These are phyloP conservation scores for Emmonsiellopsis sp. DNA, from an alignment of 2,329 filamentous ascomycete species.

Conservation along the genomic window DNA sequence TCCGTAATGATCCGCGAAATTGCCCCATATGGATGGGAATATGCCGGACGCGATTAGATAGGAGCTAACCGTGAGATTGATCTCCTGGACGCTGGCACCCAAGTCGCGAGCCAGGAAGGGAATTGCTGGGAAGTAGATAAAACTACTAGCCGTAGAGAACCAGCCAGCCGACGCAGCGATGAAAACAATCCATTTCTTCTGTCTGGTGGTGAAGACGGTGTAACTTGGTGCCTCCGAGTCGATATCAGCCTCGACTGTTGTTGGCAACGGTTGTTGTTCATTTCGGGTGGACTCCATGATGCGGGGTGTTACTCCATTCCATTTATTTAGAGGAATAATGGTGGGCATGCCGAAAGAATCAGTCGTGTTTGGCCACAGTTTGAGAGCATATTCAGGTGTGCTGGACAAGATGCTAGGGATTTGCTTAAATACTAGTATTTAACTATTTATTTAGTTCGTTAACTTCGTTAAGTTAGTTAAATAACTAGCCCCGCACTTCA, in stretches of 20 bases:
- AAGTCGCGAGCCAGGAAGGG: conserved; percentile 15
- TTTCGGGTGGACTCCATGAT: too few species aligned
- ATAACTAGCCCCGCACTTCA: too few species aligned
- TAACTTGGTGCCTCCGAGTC: conserved; percentile 3
- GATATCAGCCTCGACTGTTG: background rate
- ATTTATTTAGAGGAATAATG: too few species aligned
- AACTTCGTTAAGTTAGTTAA: too few species aligned
- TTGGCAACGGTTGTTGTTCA: background rate
- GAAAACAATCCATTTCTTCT: conserved; percentile 21
- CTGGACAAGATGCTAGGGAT: too few species aligned
- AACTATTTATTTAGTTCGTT: too few species aligned
- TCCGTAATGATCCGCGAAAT: conserved; percentile 22
- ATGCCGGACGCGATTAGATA: conserved; percentile 22
- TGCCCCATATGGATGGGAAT: conserved; percentile 21
- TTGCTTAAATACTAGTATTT: too few species aligned
- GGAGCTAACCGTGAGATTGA: conserved; percentile 23
- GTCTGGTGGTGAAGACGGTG: conserved; percentile 17
- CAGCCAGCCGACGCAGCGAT: conserved; percentile 25
- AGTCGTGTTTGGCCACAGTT: too few species aligned
- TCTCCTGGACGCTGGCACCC: conserved; percentile 12
- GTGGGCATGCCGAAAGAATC: too few species aligned
- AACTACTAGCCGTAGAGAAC: conserved; percentile 15
- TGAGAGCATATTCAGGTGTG: too few species aligned
- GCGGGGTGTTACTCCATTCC: too few species aligned
- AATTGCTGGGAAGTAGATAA: conserved; percentile 21